A percentile compares a stretch with the other conserved stretches of the same genome.
These are phyloP conservation scores for Mesembryanthemum crystallinum DNA, from an alignment of 148 eudicot species.

Conservation along the genomic window DNA sequence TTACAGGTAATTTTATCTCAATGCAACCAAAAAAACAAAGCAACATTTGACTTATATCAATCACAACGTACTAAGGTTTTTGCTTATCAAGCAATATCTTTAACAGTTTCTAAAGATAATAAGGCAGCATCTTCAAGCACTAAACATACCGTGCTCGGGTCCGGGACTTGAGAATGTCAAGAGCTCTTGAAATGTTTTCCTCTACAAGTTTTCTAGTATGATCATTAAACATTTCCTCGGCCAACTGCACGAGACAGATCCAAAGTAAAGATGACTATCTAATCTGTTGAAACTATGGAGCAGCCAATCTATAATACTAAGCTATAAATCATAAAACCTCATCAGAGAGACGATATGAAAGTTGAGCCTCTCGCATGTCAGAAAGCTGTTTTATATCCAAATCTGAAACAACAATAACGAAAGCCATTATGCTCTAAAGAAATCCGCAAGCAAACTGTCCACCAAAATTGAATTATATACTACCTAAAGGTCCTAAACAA, in stretches of 20 bases:
- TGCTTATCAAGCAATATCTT: not conserved
- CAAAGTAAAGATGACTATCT: constrained; percentile 9
- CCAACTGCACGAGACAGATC: constrained; percentile 51
- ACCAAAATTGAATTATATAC: not conserved
- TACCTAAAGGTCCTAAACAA: not conserved
- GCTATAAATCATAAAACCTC: constrained; percentile 54
- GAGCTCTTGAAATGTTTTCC: constrained; percentile 64
- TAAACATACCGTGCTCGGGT: constrained; percentile 58
- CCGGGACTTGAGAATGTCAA: constrained; percentile 60
- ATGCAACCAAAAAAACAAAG: not conserved
- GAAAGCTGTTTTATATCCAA: constrained; percentile 58
- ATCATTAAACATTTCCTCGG: constrained; percentile 74
- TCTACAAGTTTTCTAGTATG: constrained; percentile 78
- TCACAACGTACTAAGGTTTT: no score
- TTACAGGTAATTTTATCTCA: not conserved
- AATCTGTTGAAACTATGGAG: constrained; percentile 6
- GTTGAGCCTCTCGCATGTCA: constrained; percentile 72
- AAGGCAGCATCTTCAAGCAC: constrained; percentile 4
- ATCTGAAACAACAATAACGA: constrained; percentile 32
- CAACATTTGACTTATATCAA: no score
- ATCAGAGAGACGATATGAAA: constrained; percentile 70
- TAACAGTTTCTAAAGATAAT: not conserved
- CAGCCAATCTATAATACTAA: not conserved
- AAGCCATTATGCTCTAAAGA: not conserved
- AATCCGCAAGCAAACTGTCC: not conserved